phyloP scores from a whole-genome alignment of 1,139 yeast species.

The Yamadazyma conglobata region DNA sequence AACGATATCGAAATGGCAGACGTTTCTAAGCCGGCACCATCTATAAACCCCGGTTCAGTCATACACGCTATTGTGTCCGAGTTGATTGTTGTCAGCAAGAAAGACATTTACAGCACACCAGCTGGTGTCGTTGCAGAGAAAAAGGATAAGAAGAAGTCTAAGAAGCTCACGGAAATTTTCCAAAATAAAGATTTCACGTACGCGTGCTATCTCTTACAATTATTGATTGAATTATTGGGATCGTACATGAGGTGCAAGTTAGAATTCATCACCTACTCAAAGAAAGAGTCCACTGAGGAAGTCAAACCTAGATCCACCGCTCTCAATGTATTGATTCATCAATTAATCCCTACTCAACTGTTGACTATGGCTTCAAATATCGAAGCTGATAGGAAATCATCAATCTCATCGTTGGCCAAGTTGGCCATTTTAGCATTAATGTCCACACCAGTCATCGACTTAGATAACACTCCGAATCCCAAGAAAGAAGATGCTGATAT shows the following conservation, averaged over 20 bases:
- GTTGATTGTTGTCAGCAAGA: constrained; percentile 53
- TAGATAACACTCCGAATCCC: constrained; percentile 40
- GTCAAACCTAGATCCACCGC: constrained; percentile 69
- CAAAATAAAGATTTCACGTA: constrained; percentile 54
- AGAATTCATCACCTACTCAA: constrained; percentile 76
- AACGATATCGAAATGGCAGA: constrained; percentile 15
- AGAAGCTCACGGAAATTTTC: constrained; percentile 27
- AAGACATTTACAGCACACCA: constrained; percentile 47
- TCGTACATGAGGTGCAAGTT: constrained; percentile 80
- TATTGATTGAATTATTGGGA: constrained; percentile 66
- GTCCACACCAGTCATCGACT: constrained; percentile 47
- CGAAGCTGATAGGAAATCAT: constrained; percentile 36
- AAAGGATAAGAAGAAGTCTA: constrained; percentile 18
- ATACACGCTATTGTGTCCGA: constrained; percentile 61
- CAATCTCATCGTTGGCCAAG: constrained; percentile 51
- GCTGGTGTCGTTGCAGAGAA: constrained; percentile 14
- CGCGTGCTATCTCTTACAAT: constrained; percentile 64
- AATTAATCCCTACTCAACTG: constrained; percentile 58
- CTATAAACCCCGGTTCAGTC: constrained; percentile 32
- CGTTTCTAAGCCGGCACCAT: constrained; percentile 17
- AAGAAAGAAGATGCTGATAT: constrained; percentile 63
- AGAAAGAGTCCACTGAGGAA: constrained; percentile 38
- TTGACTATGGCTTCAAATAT: constrained; percentile 28
- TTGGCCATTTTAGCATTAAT: constrained; percentile 58
- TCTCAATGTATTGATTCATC: constrained; percentile 72